Base-by-base conservation (phyloP, 2,329 filamentous ascomycete genomes). In the Penicillium oxalicum region DNA sequence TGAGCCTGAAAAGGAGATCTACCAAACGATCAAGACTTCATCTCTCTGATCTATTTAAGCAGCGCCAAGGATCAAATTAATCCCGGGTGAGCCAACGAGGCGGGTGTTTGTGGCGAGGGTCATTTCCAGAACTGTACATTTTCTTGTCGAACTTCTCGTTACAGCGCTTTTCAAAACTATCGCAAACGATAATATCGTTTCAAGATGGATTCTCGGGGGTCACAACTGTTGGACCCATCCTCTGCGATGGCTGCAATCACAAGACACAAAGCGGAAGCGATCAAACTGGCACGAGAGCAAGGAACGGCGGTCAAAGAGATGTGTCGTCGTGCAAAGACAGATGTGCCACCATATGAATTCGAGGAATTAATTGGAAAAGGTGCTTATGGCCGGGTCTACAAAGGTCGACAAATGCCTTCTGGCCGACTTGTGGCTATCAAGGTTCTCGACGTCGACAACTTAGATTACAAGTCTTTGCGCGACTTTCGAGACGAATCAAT, bases 341-440 rank as follows among this genome's bases (percentile, higher is more conserved):
- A 73, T 3, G 54, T 65, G 4, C 75, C 75, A 5, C 67, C 71
- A 5, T 77, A 76, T 49, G 65, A 70, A 40, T 77, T 77, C 45
- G 71, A 76, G 52, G 74, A 77, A 51, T 60, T 77, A 49, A 77
- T 77, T 43, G 74, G 74, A 4, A 77, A 77, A 57, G 74, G 74
- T 13, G 69, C 72, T 4, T 77, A 76, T 60, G 74, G 74, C 28
- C 69, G 74, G 53, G 74, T 77, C 9, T 77, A 75, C 62, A 76
- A 75, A 61, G 72, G 74, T 27, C 70, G 65, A 33, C 64, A 73
- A 47, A 61, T 64, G 7, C 62, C 67, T 18, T 67, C 66, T 3
- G 62, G 65, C 18, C 65, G 70, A 25, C 54, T 75, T 8, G 74
- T 77, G n/a, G 74, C 74, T 11, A 72, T 77, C 51, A 77, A 77